Evolutionary conservation across 768 basidiomycete genomes (phyloP), one percentile per base, ranked within the genome.

Genomic region (Holtermannia corniformis): DNA sequence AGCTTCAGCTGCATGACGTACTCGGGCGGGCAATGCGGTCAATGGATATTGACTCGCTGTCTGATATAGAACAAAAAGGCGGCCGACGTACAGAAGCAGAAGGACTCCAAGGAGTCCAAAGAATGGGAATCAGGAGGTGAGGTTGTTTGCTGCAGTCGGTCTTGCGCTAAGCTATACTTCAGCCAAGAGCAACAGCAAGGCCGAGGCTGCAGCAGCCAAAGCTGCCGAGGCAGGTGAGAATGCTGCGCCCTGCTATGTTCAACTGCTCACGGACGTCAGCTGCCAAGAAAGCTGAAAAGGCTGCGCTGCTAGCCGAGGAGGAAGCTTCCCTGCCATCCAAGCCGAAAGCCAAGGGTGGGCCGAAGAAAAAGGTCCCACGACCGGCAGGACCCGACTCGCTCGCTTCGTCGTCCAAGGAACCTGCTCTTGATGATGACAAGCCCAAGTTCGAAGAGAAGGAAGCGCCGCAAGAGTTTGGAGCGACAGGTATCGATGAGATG

Each of bases 401-500:
- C 59, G 49, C 37, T 7, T 19, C 23, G 5, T 49, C 43, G 5
- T 47, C 40, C 14, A 28, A 54, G n/a, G 41, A 46, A 4, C 52
- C 50, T 0, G 84, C 86, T 56, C 51, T 66, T 22, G 70, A 73
- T 24, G 63, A 63, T 50, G 56, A 59, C 4, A 54, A 65, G 10
- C 59, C 53, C 26, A 52, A 53, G 0, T 62, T 67, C 24, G 61
- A 55, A 14, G 56, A 58, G 28, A 59, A 65, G 5, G 70, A 74
- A 48, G 78, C 80, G 51, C 71, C 78, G 12, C 83, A 89, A 73
- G 84, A 82, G 64, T 86, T 78, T 71, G 69, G 81, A 2, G 91
- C 91, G 13, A 88, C 86, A 21, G 91, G 91, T 12, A 80, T 96
- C 49, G 91, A 96, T 65, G 84, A 88, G 68, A 89, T 87, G 7